A percentile compares a stretch with the other conserved stretches of the same genome.
Conservation (phyloP, 768 basidiomycete species). For the Vishniacozyma victoriae region DNA sequence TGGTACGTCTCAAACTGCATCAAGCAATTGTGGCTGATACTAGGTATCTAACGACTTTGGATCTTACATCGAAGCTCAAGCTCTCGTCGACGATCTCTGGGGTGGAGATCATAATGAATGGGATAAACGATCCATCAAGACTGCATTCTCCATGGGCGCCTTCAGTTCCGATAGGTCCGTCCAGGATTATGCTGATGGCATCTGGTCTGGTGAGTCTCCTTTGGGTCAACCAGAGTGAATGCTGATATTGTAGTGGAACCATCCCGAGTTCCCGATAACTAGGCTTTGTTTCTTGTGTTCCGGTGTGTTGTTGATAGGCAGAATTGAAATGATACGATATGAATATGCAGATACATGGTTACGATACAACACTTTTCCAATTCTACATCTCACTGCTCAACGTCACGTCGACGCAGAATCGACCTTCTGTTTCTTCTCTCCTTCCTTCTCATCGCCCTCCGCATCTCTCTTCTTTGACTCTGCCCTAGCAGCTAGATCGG, state of each 20-base stretch:
- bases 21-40: background rate
- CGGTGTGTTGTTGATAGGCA: background rate
- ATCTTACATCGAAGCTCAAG: constrained; percentile 77
- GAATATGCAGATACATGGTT: background rate
- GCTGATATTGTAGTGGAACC: constrained; percentile 28
- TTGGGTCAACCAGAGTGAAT: background rate
- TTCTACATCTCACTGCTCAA: no score
- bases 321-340: background rate
- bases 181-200: constrained; percentile 74
- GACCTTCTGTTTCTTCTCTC: background rate
- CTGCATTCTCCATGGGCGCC: constrained; percentile 72
- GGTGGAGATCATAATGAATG: constrained; percentile 68
- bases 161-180: constrained; percentile 94
- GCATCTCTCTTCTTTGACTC: background rate
- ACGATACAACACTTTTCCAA: no score
- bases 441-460: background rate
- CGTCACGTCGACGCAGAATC: no score
- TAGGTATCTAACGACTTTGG: constrained; percentile 84
- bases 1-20: constrained; percentile 13
- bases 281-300: constrained; percentile 3
- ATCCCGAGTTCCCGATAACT: constrained; percentile 26
- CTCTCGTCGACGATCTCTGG: constrained; percentile 85
- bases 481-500: background rate
- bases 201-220: constrained; percentile 9
- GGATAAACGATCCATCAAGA: constrained; percentile 63